Evolutionary conservation across 331 rosid genomes (phyloP), one percentile per base, ranked within the genome.

Genomic region (Phaseolus coccineus): DNA sequence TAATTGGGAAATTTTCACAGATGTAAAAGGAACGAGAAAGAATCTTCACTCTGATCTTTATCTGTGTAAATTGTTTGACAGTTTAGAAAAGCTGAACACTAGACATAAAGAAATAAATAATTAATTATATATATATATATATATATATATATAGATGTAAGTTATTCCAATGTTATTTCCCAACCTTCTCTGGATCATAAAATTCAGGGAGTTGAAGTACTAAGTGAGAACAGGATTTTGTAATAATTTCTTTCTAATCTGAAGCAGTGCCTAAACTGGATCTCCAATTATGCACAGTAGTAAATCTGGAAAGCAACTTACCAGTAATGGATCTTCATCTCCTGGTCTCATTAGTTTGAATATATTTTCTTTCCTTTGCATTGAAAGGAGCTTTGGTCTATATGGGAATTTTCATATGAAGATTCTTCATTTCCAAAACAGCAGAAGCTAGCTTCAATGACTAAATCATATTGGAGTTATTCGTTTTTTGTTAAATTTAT

Each of bases 191-290:
- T 4, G 96, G 88, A 72, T 93, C 97, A 82, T 93, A 96, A 75
- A 88, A 88, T 46, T 89, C 94, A 77, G 83, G 96, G 24, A 96
- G 93, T 82, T 93, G 97, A 65, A 87, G 89, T 66, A 96, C 88
- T 93, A 96, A 84, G 62, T 90, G 93, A 82, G 98, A 93, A 83
- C 96, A 96, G 25, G 96, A 91, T 85, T 89, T 87, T 53, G 89
- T 89, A 63, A 96, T 87, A 59, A 90, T 89, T 72, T 91, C 93
- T 84, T 82, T 91, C 88, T 91, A 87, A 78, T 91, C 98, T 40
- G 87, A 85, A 81, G 71, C 71, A 47, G 88, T 89, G 84, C 92
- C 95, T 8, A 91, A 53, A 64, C 58, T 69, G 69, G 90, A 86
- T 81, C 85, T 85, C 86, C 85, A 84, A 66, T 86, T 85, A 79